Base-by-base conservation (phyloP, 2,329 filamentous ascomycete genomes). In the Penicillium sumatraense region DNA sequence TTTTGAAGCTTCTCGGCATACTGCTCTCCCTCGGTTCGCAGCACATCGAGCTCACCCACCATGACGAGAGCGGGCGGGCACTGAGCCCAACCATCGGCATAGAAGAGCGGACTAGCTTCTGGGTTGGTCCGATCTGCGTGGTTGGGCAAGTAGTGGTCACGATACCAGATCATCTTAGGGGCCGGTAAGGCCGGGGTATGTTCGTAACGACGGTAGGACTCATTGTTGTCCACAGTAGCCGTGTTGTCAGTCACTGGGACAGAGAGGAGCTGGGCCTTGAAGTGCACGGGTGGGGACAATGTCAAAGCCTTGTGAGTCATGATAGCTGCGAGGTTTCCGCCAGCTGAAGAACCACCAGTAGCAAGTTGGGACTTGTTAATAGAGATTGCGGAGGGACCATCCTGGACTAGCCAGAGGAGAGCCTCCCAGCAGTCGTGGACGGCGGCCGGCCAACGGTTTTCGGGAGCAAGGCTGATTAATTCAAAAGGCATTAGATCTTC, bases 191-290 rank as follows among this genome's bases (percentile, higher is more conserved):
- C 81, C 0, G 82, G 78, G 0, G 78, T 76, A 62, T 79, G 73
- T 60, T 84, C 73, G 63, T 82, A 83, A 41, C 78, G 75, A 14
- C 68, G 73, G 75, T 81, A 86, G 3, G 81, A 80, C 1, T 68
- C 63, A 53, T 76, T 82, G 51, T 72, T 80, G 8, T 60, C 66
- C 0, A 75, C 63, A 13, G 71, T 71, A 6, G 82, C 83, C 1
- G 81, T 84, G 70, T 86, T 86, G 67, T 86, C 83, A 31, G 77
- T 81, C 7, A 86, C 83, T 0, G 83, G 83, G 2, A 86, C 83
- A 13, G 80, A 80, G 45, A 86, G 79, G 14, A 86, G 69, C 65
- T 86, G 83, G 3, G 78, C 68, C 1, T 65, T 61, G 67, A 82
- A 80, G 10, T 68, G 70, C 11, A 75, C 72, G 10, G 70, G 68